Conservation (phyloP, 441 rosid genomes). For the Mallotus repandus region DNA sequence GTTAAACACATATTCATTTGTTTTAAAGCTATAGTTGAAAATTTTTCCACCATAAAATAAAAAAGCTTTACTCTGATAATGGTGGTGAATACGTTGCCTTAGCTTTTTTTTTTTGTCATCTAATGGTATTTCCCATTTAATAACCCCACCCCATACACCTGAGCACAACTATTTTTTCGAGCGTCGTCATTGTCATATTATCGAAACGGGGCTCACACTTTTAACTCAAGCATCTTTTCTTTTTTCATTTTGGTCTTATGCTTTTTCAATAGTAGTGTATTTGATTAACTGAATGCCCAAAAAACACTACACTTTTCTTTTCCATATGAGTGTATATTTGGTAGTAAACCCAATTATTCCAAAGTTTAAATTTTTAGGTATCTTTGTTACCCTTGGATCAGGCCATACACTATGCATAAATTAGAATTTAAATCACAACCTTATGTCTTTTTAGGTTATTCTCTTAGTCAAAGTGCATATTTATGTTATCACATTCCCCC, state of each 20-base stretch:
- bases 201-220: too few species aligned
- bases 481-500: not conserved
- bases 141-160: too few species aligned
- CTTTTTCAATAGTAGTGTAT: too few species aligned
- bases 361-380: not conserved
- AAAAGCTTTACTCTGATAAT: not conserved
- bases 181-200: not conserved
- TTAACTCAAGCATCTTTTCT: too few species aligned
- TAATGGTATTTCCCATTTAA: too few species aligned
- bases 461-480: not conserved
- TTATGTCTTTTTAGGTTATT: not conserved
- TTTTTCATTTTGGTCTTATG: too few species aligned
- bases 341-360: not conserved
- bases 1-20: not conserved
- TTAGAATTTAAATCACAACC: not conserved
- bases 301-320: not conserved
- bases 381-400: too few species aligned
- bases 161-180: too few species aligned
- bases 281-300: not conserved
- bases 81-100: not conserved
- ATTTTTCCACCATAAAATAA: not conserved
- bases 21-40: not conserved
- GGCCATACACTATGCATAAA: not conserved
- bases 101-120: too few species aligned
- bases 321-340: not conserved